Conservation (phyloP, 441 rosid genomes). For the Gossypium lobatum region DNA sequence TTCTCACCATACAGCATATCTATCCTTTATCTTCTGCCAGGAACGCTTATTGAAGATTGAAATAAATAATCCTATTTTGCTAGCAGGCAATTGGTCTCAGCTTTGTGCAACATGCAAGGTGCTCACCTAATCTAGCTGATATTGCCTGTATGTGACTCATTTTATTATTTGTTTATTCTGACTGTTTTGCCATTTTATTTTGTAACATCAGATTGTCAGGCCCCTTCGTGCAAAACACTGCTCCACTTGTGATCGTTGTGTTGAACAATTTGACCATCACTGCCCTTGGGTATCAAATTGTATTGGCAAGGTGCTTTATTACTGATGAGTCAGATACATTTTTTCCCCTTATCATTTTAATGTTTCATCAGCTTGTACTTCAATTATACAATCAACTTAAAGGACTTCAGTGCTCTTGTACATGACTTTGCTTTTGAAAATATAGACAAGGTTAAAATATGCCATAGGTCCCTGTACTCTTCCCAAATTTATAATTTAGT, state of each 20-base stretch:
- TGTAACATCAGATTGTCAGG: conserved; percentile 56
- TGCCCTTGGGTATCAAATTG: conserved; percentile 99
- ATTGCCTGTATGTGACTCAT: conserved; percentile 7
- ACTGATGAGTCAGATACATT: conserved; percentile 8
- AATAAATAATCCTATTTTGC: conserved; percentile 83
- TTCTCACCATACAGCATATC: background rate
- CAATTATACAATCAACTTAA: background rate
- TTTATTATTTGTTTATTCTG: conserved; percentile 5
- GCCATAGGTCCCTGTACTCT: no score
- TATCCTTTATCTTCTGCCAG: conserved; percentile 29
- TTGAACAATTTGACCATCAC: conserved; percentile 98
- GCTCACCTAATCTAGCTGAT: conserved; percentile 12
- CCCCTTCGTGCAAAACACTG: conserved; percentile 99
- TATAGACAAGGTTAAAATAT: background rate
- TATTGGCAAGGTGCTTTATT: conserved; percentile 76
- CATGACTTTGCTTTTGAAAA: background rate
- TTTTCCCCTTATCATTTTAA: background rate
- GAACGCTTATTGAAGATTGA: conserved; percentile 94
- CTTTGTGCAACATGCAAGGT: conserved; percentile 99
- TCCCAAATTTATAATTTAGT: no score
- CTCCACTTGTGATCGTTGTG: conserved; percentile 91
- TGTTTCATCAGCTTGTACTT: background rate
- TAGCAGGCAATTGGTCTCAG: conserved; percentile 97
- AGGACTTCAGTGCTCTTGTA: background rate
- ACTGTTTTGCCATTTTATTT: conserved; percentile 11